Percentiles rank a stretch among this genome's conserved stretches.
These are phyloP conservation scores for Pythium plurisporium DNA, from an alignment of 352 stramenopile species.

Conservation along the genomic window DNA sequence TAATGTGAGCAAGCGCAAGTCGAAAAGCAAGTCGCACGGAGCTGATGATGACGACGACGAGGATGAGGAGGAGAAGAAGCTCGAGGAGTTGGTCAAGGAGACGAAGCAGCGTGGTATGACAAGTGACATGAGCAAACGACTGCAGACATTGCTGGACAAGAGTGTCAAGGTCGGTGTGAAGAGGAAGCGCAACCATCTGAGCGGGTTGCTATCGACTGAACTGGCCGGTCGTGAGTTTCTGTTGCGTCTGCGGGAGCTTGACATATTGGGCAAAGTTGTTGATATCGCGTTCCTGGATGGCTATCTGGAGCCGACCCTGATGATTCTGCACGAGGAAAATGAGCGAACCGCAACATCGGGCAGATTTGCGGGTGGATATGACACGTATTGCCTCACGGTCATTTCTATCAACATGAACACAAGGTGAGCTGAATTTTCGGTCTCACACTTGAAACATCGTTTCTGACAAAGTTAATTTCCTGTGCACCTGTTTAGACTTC, in stretches of 20 bases:
- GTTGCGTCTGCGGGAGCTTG: constrained; percentile 62
- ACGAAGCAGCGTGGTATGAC: constrained; percentile 56
- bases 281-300: constrained; percentile 81
- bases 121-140: constrained; percentile 57
- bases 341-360: constrained; percentile 67
- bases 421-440: constrained; percentile 29
- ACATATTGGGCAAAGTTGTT: constrained; percentile 73
- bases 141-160: constrained; percentile 68
- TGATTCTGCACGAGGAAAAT: constrained; percentile 85
- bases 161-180: constrained; percentile 78
- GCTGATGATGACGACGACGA: constrained; percentile 69
- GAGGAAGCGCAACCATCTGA: constrained; percentile 67
- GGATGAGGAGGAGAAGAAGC: constrained; percentile 76
- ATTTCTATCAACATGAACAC: constrained; percentile 88
- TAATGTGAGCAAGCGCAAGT: constrained; percentile 4
- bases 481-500: constrained; percentile 39
- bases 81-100: constrained; percentile 71
- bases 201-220: constrained; percentile 61
- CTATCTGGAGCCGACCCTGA: constrained; percentile 82
- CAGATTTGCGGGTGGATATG: constrained; percentile 61
- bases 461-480: no score
- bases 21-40: constrained; percentile 11
- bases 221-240: constrained; percentile 74
- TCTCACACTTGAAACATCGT: no score
- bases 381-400: constrained; percentile 82